Percentiles rank a stretch among this genome's conserved stretches.
Evolutionary conservation across 2,329 filamentous ascomycete species (phyloP).

Genomic region (Juglanconis sp.): DNA sequence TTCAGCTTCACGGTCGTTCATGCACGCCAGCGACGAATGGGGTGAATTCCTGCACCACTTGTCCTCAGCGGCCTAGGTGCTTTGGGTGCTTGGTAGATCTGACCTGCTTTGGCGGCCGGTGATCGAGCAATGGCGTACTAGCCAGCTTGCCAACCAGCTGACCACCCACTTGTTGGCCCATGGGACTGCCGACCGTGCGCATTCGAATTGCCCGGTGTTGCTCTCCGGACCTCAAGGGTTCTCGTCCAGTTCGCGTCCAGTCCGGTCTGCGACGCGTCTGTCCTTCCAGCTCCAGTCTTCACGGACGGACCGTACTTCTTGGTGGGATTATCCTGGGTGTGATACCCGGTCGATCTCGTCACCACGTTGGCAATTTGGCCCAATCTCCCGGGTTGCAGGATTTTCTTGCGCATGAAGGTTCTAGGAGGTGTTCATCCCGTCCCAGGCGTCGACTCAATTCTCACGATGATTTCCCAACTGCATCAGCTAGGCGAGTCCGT

Average conservation of each 20-base stretch:
- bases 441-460: neutral
- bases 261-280: neutral
- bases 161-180: too few relatives aligned
- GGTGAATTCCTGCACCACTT: neutral
- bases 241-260: too few relatives aligned
- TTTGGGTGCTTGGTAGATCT: neutral
- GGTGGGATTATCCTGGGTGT: constrained; percentile 1
- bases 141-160: neutral
- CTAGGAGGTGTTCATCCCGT: neutral
- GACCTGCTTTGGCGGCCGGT: neutral
- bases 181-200: too few relatives aligned
- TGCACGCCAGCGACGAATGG: constrained; percentile 6
- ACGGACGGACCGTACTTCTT: neutral
- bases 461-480: neutral
- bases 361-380: neutral
- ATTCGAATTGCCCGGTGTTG: too few relatives aligned
- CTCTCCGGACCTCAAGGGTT: neutral
- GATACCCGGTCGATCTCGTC: neutral
- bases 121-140: too few relatives aligned
- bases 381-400: neutral
- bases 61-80: neutral
- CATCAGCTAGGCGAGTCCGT: neutral
- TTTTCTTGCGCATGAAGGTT: neutral
- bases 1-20: constrained; percentile 1
- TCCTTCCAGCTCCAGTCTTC: neutral